Percentiles rank a stretch among this genome's conserved stretches.
phyloP scores from a whole-genome alignment of 2,329 filamentous ascomycete genomes.

The Colletotrichum cuscutae region DNA sequence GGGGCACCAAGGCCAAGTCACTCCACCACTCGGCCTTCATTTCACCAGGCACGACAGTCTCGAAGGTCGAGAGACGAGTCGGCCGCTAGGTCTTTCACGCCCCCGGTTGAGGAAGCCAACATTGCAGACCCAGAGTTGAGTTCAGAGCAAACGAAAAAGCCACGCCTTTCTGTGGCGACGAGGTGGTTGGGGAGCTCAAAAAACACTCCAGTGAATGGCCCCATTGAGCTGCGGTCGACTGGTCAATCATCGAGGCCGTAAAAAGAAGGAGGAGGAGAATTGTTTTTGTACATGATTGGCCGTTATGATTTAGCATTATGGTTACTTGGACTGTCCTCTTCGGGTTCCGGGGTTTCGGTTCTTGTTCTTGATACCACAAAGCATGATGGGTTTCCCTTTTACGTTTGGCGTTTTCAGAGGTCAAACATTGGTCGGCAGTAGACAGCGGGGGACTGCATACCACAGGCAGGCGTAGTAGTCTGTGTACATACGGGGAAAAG shows the following conservation, averaged over 20 bases:
- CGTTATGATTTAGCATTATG: not conserved
- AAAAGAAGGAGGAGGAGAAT: not conserved
- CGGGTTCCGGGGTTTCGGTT: not conserved
- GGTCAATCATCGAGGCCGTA: not conserved
- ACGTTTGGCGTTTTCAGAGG: not conserved
- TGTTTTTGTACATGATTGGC: not conserved
- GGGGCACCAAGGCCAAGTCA: conserved; percentile 10
- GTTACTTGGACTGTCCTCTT: not conserved
- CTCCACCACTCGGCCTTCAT: conserved; percentile 5
- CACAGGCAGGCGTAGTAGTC: not conserved
- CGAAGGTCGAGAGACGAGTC: conserved; percentile 28
- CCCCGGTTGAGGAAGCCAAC: conserved; percentile 10
- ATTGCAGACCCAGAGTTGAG: not conserved
- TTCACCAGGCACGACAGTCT: conserved; percentile 18
- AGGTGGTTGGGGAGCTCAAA: conserved; percentile 24
- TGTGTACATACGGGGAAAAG: not conserved
- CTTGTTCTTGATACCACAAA: conserved; percentile 3
- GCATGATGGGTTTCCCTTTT: not conserved
- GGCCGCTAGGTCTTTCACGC: conserved; percentile 15
- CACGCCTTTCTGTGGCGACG: conserved; percentile 22
- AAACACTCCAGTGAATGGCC: not conserved
- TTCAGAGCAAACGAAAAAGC: conserved; percentile 1
- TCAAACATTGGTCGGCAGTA: not conserved
- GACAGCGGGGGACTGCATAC: not conserved
- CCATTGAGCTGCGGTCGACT: conserved; percentile 23